These are phyloP conservation scores for Elaeagnus macrophylla DNA, from an alignment of 306 rosid genomes.

Conservation along the genomic window DNA sequence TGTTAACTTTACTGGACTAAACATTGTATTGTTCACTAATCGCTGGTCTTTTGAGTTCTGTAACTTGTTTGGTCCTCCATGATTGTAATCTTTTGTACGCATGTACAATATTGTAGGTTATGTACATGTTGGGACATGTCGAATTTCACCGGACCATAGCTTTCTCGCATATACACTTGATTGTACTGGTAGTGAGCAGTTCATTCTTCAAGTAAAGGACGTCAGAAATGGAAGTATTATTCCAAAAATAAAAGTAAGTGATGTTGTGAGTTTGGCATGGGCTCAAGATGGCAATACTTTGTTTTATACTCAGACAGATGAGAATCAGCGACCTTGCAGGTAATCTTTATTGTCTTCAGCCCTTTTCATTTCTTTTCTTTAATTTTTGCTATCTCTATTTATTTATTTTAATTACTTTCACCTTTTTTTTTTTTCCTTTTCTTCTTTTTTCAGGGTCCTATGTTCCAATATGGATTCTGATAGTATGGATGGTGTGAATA, in stretches of 20 bases:
- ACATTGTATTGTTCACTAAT: background rate
- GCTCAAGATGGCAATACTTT: conserved; percentile 53
- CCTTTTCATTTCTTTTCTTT: conserved; percentile 2
- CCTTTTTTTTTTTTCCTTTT: background rate
- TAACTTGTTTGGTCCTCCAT: background rate
- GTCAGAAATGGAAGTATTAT: conserved; percentile 50
- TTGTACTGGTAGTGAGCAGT: conserved; percentile 59
- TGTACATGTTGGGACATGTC: conserved; percentile 85
- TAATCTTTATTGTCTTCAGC: conserved; percentile 10
- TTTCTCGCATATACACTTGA: conserved; percentile 80
- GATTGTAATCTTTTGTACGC: background rate
- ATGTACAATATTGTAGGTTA: conserved; percentile 45
- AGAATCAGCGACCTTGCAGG: conserved; percentile 91
- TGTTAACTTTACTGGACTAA: conserved; percentile 2
- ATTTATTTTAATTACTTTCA: conserved; percentile 1
- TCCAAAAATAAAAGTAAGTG: conserved; percentile 37
- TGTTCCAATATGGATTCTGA: conserved; percentile 48
- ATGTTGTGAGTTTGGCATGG: conserved; percentile 88
- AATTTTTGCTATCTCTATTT: background rate
- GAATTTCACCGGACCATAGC: conserved; percentile 78
- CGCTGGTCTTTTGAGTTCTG: background rate
- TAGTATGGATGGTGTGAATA: conserved; percentile 31
- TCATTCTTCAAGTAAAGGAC: conserved; percentile 75
- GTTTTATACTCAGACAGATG: conserved; percentile 71
- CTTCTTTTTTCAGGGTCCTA: conserved; percentile 52